Evolutionary conservation across 805 yeast species (phyloP).

Genomic region (Tetrapisispora taiwanensis): DNA sequence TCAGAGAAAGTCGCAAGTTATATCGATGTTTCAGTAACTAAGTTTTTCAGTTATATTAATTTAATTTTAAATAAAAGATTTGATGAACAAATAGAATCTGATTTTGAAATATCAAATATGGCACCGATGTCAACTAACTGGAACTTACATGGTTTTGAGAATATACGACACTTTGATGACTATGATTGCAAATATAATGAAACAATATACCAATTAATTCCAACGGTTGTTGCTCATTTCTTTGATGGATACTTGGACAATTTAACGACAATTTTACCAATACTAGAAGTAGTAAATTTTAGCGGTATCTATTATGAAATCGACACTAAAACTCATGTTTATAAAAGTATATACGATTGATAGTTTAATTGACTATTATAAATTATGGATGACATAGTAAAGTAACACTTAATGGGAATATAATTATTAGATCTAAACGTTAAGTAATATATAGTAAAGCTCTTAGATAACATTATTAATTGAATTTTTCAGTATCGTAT

Average conservation of each 20-base stretch:
- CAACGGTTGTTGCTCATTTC: slow-evolving; percentile 38
- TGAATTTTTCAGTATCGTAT: background rate
- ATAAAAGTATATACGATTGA: background rate
- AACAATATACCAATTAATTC: slow-evolving; percentile 33
- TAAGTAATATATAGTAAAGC: too few species aligned
- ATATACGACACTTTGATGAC: slow-evolving; percentile 32
- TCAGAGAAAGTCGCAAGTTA: slow-evolving; percentile 36
- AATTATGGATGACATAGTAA: too few species aligned
- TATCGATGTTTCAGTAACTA: slow-evolving; percentile 53
- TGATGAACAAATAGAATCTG: slow-evolving; percentile 17
- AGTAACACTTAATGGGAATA: too few species aligned
- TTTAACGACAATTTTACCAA: slow-evolving; percentile 29
- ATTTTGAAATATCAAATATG: slow-evolving; percentile 22
- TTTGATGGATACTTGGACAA: slow-evolving; percentile 33
- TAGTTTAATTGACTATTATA: background rate
- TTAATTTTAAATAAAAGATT: slow-evolving; percentile 34
- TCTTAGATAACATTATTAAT: too few species aligned
- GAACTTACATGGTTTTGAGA: slow-evolving; percentile 41
- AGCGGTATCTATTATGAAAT: slow-evolving; percentile 36
- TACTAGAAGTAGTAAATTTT: slow-evolving; percentile 26
- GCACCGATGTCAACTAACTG: slow-evolving; percentile 33
- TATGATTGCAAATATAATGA: slow-evolving; percentile 36
- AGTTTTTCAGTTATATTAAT: slow-evolving; percentile 45
- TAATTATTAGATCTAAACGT: too few species aligned
- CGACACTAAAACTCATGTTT: slow-evolving; percentile 6